Percentiles rank a stretch among this genome's conserved stretches.
These are phyloP conservation scores for Comarum palustre DNA, from an alignment of 306 rosid species.

Conservation along the genomic window DNA sequence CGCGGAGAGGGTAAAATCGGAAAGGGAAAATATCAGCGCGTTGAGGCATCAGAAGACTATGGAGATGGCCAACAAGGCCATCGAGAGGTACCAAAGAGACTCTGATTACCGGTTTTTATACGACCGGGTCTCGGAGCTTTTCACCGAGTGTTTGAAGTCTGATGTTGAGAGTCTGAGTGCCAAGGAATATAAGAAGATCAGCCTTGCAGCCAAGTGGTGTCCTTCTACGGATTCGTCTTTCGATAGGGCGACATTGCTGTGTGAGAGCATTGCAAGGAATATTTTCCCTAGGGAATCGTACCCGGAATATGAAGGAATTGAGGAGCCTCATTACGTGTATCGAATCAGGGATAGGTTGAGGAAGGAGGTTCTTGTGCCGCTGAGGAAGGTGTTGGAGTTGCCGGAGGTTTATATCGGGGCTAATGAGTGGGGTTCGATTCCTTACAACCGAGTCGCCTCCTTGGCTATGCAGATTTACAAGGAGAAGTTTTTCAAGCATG, in stretches of 20 bases:
- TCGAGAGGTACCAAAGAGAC: conserved; percentile 23
- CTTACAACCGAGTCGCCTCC: conserved; percentile 48
- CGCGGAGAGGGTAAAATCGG: conserved; percentile 6
- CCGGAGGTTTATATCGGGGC: conserved; percentile 40
- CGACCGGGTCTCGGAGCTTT: conserved; percentile 45
- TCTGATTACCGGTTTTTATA: conserved; percentile 31
- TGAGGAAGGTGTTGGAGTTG: conserved; percentile 42
- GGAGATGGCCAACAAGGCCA: conserved; percentile 50
- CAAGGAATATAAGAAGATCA: conserved; percentile 27
- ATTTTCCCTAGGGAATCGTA: conserved; percentile 40
- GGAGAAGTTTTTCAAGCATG: neutral
- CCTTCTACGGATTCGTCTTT: conserved; percentile 62
- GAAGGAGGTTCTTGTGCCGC: conserved; percentile 52
- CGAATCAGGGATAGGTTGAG: conserved; percentile 50
- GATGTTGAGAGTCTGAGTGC: conserved; percentile 40
- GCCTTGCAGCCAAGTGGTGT: conserved; percentile 71
- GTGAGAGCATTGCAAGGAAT: conserved; percentile 55
- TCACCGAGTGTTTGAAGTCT: conserved; percentile 44
- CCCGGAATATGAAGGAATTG: conserved; percentile 47
- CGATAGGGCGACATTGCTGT: conserved; percentile 46
- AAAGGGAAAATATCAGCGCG: conserved; percentile 35
- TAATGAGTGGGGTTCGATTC: conserved; percentile 44
- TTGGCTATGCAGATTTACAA: neutral
- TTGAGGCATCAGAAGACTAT: conserved; percentile 36
- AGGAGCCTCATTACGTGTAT: conserved; percentile 36